Conservation (phyloP, 2,329 filamentous ascomycete genomes). For the Alternaria burnsii region DNA sequence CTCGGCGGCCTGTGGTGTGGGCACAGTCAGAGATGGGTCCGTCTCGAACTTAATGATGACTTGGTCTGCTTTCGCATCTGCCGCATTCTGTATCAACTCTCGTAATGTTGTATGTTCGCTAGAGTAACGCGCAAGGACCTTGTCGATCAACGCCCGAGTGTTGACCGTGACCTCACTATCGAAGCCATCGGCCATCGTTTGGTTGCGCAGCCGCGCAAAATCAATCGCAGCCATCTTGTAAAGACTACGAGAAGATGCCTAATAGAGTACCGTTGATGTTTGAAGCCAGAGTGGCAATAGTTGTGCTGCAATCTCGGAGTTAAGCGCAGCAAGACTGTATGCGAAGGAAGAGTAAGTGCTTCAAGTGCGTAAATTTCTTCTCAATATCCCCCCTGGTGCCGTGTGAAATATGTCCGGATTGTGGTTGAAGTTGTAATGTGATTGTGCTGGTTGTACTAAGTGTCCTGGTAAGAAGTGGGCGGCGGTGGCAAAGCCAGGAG, state of each 20-base stretch:
- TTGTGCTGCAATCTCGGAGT: not conserved
- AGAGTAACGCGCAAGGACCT: conserved; percentile 94
- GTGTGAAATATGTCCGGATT: not conserved
- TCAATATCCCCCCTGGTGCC: not conserved
- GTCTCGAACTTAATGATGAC: conserved; percentile 95
- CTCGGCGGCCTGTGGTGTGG: conserved; percentile 71
- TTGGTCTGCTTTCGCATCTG: conserved; percentile 89
- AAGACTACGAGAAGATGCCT: not conserved
- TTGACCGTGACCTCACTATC: conserved; percentile 99
- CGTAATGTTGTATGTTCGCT: conserved; percentile 89
- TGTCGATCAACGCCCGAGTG: conserved; percentile 95
- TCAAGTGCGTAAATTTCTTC: not conserved
- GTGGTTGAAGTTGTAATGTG: not conserved
- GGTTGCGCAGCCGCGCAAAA: conserved; percentile 77
- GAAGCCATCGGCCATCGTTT: conserved; percentile 87
- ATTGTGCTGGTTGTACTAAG: conserved; percentile 3
- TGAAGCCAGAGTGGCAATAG: not conserved
- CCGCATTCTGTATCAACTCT: conserved; percentile 98
- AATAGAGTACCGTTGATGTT: not conserved
- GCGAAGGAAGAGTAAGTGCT: not conserved
- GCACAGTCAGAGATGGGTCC: conserved; percentile 79
- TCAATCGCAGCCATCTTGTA: conserved; percentile 55
- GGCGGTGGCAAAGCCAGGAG: conserved; percentile 42
- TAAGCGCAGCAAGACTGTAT: not conserved
- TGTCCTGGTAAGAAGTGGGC: conserved; percentile 23